Percentiles rank a stretch among this genome's conserved stretches.
These are phyloP conservation scores for Mycena filopes DNA, from an alignment of 768 basidiomycete species.

Conservation along the genomic window DNA sequence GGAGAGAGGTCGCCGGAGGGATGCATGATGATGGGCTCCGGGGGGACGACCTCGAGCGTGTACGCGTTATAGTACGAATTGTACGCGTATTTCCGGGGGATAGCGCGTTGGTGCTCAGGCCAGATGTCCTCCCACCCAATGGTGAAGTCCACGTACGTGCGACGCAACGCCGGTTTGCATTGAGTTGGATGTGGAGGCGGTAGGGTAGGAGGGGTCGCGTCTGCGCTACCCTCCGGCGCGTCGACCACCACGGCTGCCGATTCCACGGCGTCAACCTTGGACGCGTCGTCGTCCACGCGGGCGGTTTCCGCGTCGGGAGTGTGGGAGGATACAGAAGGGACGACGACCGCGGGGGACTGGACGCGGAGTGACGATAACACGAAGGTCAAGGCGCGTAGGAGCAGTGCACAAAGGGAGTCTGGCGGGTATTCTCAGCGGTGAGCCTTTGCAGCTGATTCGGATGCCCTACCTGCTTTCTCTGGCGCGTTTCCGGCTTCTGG, in stretches of 20 bases:
- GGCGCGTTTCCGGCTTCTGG: not conserved
- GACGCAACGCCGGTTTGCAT: not conserved
- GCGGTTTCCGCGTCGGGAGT: not conserved
- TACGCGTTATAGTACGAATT: constrained; percentile 26
- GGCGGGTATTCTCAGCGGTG: not conserved
- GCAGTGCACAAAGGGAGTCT: not conserved
- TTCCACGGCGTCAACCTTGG: constrained; percentile 1
- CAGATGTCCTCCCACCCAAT: constrained; percentile 32
- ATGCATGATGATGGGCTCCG: not conserved
- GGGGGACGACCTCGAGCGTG: not conserved
- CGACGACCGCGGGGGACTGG: not conserved
- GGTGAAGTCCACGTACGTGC: constrained; percentile 22
- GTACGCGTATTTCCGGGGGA: constrained; percentile 11
- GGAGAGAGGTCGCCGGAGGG: not conserved
- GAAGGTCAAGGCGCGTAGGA: constrained; percentile 7
- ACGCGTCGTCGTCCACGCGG: not conserved
- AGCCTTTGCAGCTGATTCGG: not conserved
- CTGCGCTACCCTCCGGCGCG: not conserved
- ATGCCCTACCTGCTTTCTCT: constrained; percentile 18
- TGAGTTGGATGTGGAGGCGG: not conserved
- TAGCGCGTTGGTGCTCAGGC: constrained; percentile 13
- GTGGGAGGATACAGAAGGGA: not conserved
- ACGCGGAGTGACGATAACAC: constrained; percentile 20
- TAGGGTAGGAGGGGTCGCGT: not conserved
- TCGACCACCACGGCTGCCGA: not conserved